Percentiles rank a stretch among this genome's conserved stretches.
Conservation (phyloP, 768 basidiomycete species). For the Galerina sulciceps region DNA sequence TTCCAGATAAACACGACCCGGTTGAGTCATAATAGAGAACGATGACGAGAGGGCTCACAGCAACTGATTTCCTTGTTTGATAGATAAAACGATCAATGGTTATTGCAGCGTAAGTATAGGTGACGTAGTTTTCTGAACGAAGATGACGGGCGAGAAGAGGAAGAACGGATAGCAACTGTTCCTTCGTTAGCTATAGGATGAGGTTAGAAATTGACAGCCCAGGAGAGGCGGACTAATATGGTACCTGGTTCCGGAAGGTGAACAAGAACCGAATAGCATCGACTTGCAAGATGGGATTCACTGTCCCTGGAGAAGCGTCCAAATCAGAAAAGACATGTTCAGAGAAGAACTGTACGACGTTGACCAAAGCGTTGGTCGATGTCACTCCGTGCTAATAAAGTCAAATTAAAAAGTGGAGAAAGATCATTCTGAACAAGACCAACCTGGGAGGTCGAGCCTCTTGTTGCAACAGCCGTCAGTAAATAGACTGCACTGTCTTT, state of each 20-base stretch:
- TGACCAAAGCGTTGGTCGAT: constrained; percentile 87
- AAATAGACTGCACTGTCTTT: constrained; percentile 95
- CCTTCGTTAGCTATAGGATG: constrained; percentile 77
- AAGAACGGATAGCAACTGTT: constrained; percentile 89
- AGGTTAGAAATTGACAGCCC: constrained; percentile 1
- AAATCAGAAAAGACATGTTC: constrained; percentile 90
- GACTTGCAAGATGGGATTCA: constrained; percentile 91
- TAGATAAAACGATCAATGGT: constrained; percentile 97
- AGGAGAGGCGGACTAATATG: constrained; percentile 14
- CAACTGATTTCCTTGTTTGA: constrained; percentile 76
- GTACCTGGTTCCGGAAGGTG: constrained; percentile 94
- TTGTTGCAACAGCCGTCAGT: constrained; percentile 90
- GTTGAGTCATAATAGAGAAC: constrained; percentile 1
- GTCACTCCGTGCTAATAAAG: constrained; percentile 83
- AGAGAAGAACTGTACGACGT: constrained; percentile 95
- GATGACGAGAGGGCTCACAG: constrained; percentile 53
- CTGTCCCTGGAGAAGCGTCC: constrained; percentile 63
- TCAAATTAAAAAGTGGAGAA: background rate
- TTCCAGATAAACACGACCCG: background rate
- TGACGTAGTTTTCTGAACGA: constrained; percentile 83
- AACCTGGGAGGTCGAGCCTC: constrained; percentile 86
- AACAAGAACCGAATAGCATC: constrained; percentile 95
- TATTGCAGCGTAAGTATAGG: constrained; percentile 95
- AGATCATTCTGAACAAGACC: constrained; percentile 17
- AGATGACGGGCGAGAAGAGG: constrained; percentile 87